A percentile compares a stretch with the other conserved stretches of the same genome.
Evolutionary conservation across 176 grass and related monocot genomes (phyloP).

Genomic region (Oryza australiensis): DNA sequence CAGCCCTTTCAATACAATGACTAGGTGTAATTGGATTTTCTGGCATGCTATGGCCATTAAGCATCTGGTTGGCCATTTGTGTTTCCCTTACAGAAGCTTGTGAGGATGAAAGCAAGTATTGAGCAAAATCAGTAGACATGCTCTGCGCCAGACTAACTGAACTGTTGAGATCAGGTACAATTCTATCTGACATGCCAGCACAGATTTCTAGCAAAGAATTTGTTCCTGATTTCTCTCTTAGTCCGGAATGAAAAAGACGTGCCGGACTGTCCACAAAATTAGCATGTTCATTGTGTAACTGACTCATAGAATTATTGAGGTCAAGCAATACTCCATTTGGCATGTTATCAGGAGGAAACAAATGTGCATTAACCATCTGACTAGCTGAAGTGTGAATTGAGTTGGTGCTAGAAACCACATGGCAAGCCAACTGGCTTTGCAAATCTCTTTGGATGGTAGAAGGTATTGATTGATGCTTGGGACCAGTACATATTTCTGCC

Average conservation of each 20-base stretch:
- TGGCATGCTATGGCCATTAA: constrained; percentile 23
- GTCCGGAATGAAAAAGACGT: constrained; percentile 17
- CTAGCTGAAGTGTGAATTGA: constrained; percentile 13
- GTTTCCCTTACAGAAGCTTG: constrained; percentile 31
- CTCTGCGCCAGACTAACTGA: constrained; percentile 21
- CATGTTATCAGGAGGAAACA: constrained; percentile 19
- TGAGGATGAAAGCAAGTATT: constrained; percentile 31
- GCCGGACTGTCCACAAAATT: constrained; percentile 21
- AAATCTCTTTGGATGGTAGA: constrained; percentile 29
- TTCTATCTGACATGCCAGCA: constrained; percentile 16
- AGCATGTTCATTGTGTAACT: constrained; percentile 20
- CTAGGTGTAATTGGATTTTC: constrained; percentile 38
- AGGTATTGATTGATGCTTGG: constrained; percentile 20
- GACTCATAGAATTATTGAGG: constrained; percentile 47
- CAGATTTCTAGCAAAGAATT: constrained; percentile 26
- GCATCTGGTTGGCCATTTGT: constrained; percentile 29
- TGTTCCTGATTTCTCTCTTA: constrained; percentile 27
- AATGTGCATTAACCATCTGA: constrained; percentile 17
- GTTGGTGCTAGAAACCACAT: not conserved
- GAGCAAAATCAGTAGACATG: constrained; percentile 32
- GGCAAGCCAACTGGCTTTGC: constrained; percentile 22
- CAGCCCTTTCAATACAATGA: constrained; percentile 30
- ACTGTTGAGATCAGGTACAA: constrained; percentile 36
- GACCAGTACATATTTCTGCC: constrained; percentile 11
- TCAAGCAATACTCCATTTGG: constrained; percentile 44